Evolutionary conservation across 768 basidiomycete species (phyloP).

Genomic region (Lentinula aciculospora): DNA sequence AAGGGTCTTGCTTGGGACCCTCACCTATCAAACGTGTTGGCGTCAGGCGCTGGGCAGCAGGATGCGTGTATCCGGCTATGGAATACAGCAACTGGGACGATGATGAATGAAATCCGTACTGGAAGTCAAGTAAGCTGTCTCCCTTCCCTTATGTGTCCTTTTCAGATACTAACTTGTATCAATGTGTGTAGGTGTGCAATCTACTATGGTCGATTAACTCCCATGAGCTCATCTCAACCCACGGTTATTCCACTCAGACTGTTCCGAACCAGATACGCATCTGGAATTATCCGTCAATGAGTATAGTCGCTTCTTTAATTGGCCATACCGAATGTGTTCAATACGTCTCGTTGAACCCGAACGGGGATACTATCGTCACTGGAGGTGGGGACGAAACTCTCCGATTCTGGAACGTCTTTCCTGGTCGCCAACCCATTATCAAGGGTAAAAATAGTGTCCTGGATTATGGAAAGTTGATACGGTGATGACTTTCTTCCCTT

Average conservation of each 20-base stretch:
- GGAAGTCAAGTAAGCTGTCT: constrained; percentile 58
- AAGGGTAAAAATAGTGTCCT: constrained; percentile 25
- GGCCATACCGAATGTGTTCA: constrained; percentile 72
- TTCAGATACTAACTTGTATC: not conserved
- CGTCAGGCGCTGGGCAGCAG: constrained; percentile 76
- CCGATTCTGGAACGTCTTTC: constrained; percentile 76
- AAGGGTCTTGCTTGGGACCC: constrained; percentile 81
- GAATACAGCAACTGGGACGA: constrained; percentile 62
- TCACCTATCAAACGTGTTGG: constrained; percentile 63
- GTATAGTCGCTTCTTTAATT: constrained; percentile 65
- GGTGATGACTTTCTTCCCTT: not conserved
- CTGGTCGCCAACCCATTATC: constrained; percentile 22
- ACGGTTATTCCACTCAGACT: constrained; percentile 66
- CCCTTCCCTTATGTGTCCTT: too few relatives aligned
- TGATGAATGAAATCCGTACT: constrained; percentile 64
- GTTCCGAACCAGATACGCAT: constrained; percentile 70
- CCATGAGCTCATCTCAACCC: constrained; percentile 73
- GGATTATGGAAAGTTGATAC: constrained; percentile 33
- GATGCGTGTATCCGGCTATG: constrained; percentile 77
- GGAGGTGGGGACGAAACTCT: constrained; percentile 78
- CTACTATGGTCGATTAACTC: constrained; percentile 71
- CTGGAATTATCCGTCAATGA: constrained; percentile 68
- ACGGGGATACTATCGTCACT: constrained; percentile 74
- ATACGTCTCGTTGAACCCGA: constrained; percentile 68
- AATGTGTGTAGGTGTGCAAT: constrained; percentile 56